Evolutionary conservation across 2,329 filamentous ascomycete species (phyloP), one percentile per base, ranked within the genome.

Genomic region (Aspergillus pseudoterreus): DNA sequence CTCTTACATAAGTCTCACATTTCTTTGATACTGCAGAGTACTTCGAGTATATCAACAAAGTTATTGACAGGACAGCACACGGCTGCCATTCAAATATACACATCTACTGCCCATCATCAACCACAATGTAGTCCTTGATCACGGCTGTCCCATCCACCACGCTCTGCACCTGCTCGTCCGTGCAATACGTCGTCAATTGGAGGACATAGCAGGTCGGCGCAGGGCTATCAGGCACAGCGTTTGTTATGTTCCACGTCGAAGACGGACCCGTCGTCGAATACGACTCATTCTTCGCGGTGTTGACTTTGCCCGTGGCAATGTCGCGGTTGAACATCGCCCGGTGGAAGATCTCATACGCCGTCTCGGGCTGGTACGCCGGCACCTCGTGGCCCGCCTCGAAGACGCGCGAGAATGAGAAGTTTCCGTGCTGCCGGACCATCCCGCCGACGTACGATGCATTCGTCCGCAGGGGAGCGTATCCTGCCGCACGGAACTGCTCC

Each of bases 341-440:
- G 17, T 74, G 69, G 63, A 83, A 83, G 43, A 83, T 77, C 53
- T 78, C 68, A 46, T 77, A 81, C 2, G 77, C 73, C 0, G 78
- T 79, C 57, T 82, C 71, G 0, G 80, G 81, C 58, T 82, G 78
- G 57, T 82, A 82, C 0, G 76, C 72, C 12, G 77, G 77, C 1
- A 80, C 74, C 53, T 74, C 67, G 53, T 79, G 77, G 4, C 77
- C 77, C 1, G 76, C 74, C 42, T 78, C 59, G 52, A 72, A 78
- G 43, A 79, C 73, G 4, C 76, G 72, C 1, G 71, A 66, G 61
- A 78, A 80, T 0, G 75, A 78, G 54, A 80, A 73, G 52, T 77
- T 74, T 22, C 75, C 74, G 55, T 72, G 71, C 56, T 79, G 75
- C 11, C 74, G 73, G 14, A 78, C 75, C 48, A 69, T 60, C 17